phyloP scores from a whole-genome alignment of 139 green algal genomes.

The Chlorella sp. region DNA sequence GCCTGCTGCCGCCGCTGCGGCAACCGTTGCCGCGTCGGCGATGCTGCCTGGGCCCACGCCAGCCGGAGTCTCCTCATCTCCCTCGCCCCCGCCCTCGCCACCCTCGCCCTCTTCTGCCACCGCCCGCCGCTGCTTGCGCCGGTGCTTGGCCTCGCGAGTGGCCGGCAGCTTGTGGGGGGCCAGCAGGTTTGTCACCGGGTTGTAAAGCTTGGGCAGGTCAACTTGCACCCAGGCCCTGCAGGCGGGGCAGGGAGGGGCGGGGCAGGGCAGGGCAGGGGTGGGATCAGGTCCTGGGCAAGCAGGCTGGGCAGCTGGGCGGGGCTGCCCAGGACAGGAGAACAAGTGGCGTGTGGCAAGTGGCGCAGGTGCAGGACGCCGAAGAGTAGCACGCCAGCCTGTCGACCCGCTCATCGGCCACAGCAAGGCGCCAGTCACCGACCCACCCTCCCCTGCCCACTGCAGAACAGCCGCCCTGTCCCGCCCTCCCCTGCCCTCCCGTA shows the following conservation, averaged over 20 bases:
- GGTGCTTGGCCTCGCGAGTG: conserved; percentile 44
- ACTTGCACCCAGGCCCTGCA: conserved; percentile 88
- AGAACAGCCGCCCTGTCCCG: too few species aligned
- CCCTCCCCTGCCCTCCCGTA: too few species aligned
- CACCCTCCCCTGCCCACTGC: too few species aligned
- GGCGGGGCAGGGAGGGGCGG: background rate
- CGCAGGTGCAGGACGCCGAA: background rate
- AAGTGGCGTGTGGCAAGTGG: background rate
- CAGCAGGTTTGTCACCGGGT: conserved; percentile 94
- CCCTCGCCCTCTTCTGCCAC: background rate
- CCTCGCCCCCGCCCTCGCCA: background rate
- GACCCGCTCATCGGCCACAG: too few species aligned
- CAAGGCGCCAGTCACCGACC: too few species aligned
- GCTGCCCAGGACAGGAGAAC: background rate
- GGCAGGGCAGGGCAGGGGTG: background rate
- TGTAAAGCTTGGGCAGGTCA: conserved; percentile 92
- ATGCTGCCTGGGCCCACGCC: background rate
- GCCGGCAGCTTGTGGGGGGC: conserved; percentile 33
- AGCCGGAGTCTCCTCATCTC: background rate
- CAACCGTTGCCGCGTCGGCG: conserved; percentile 13
- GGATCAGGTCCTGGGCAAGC: background rate
- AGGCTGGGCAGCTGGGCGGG: background rate
- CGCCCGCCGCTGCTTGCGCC: conserved; percentile 2
- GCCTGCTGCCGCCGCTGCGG: background rate
- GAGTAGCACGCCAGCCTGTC: too few species aligned